Base-by-base conservation (phyloP, 164 flowering plant genomes). In the Aristolochia fimbriata region DNA sequence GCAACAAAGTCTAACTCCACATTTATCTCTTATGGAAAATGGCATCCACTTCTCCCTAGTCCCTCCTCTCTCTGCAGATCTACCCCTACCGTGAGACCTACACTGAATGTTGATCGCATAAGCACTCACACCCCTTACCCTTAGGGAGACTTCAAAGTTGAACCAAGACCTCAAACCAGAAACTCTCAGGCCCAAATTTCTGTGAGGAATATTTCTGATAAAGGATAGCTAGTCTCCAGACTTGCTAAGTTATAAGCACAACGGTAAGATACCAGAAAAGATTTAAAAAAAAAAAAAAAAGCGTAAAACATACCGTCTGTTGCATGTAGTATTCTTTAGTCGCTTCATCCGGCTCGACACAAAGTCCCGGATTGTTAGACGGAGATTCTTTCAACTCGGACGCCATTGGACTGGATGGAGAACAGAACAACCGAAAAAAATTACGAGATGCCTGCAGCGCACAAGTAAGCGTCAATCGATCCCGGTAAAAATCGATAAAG, bases 271-370 rank as follows among this genome's bases (percentile, higher is more conserved):
- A 5, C 22, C 20, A 50, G 22, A n/a, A 10, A 5, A 6, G 11
- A 22, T 50, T 0, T 2, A 16, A 19, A n/a, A n/a, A n/a, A n/a
- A n/a, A n/a, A n/a, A n/a, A n/a, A n/a, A n/a, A 12, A 12, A 50
- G 12, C 23, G 6, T 4, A 52, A 22, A 23, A 30, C 77, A 63
- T 66, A 94, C 97, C 59, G 99, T 88, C 72, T 94, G 97, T 62
- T 91, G 99, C 89, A 91, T 80, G 69, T 85, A 66, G 74, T 88
- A 94, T 33, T 87, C 83, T 67, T 85, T 85, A 53, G 99, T 94
- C 57, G 87, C 97, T 23, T 82, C 95, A 75, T 88, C 97, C 2
- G 76, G 80, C 47, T 58, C 72, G 5, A 77, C 57, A 20, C 62
- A 73, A 58, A 91, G 95, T 6, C 97, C 99, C 0, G 96, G 91